Conservation (phyloP, 2,329 filamentous ascomycete species). For the Fusarium humuli region DNA sequence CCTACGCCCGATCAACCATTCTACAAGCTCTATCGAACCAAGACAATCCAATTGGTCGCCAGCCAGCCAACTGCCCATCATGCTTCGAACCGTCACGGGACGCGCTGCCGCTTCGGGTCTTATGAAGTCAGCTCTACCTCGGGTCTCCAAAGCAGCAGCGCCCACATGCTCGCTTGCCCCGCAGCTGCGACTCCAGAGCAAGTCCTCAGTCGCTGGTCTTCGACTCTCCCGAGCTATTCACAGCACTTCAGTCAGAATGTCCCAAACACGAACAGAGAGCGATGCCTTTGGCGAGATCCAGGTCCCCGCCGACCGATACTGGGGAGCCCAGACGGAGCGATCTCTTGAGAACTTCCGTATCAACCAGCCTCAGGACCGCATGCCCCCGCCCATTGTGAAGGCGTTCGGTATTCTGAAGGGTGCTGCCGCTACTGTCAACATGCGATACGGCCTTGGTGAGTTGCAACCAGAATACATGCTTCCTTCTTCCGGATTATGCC, state of each 20-base stretch:
- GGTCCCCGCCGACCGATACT: slow-evolving; percentile 93
- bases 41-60: slow-evolving; percentile 36
- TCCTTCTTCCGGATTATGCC: background rate
- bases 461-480: slow-evolving; percentile 11
- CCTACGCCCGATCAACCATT: slow-evolving; percentile 5
- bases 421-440: slow-evolving; percentile 94
- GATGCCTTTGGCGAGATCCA: slow-evolving; percentile 98
- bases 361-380: slow-evolving; percentile 98
- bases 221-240: slow-evolving; percentile 52
- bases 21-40: slow-evolving; percentile 7
- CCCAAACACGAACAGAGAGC: slow-evolving; percentile 82
- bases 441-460: slow-evolving; percentile 88
- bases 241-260: slow-evolving; percentile 61
- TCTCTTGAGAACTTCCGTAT: slow-evolving; percentile 98
- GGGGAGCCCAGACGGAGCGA: slow-evolving; percentile 97
- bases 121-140: slow-evolving; percentile 42
- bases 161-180: slow-evolving; percentile 45
- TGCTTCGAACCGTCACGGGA: slow-evolving; percentile 46
- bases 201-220: slow-evolving; percentile 31
- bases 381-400: slow-evolving; percentile 91
- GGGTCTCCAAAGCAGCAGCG: slow-evolving; percentile 40
- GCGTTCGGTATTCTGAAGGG: slow-evolving; percentile 98
- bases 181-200: slow-evolving; percentile 41
- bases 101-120: slow-evolving; percentile 45
- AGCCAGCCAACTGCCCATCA: slow-evolving; percentile 40